Conservation (phyloP, 2,329 filamentous ascomycete species). For the Pseudovirgaria hyperparasitica region DNA sequence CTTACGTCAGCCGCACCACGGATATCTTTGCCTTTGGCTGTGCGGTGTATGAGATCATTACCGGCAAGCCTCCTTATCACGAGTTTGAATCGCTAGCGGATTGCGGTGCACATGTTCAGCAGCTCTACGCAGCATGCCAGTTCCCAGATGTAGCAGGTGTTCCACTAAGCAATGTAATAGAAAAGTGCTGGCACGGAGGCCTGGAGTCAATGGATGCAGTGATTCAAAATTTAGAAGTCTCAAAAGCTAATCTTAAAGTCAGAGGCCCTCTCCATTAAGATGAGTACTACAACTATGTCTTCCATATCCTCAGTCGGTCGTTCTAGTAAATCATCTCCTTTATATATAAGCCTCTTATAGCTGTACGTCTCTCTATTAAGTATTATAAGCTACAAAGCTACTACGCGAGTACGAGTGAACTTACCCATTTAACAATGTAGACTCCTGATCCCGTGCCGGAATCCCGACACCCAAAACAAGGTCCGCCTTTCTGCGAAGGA, state of each 20-base stretch:
- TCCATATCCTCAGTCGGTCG: too few relatives aligned
- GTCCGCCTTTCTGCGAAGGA: too few relatives aligned
- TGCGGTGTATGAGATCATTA: conserved; percentile 3
- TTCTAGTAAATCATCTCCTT: too few relatives aligned
- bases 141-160: conserved; percentile 3
- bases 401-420: too few relatives aligned
- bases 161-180: conserved; percentile 1
- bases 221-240: conserved; percentile 1
- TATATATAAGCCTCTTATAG: too few relatives aligned
- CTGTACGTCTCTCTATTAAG: too few relatives aligned
- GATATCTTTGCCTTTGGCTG: conserved; percentile 5
- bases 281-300: too few relatives aligned
- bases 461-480: too few relatives aligned
- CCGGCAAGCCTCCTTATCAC: conserved; percentile 4
- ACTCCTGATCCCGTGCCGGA: too few relatives aligned
- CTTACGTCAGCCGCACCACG: conserved; percentile 2
- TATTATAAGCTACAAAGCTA: too few relatives aligned
- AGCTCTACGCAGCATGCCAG: conserved; percentile 1
- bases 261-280: not conserved
- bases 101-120: conserved; percentile 2
- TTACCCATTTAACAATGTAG: too few relatives aligned
- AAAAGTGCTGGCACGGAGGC: conserved; percentile 1
- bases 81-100: conserved; percentile 3
- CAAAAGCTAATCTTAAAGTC: not conserved
- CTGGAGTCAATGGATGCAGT: conserved; percentile 1